Base-by-base conservation (phyloP, 1,139 yeast genomes). In the Geotrichum carabidarum region DNA sequence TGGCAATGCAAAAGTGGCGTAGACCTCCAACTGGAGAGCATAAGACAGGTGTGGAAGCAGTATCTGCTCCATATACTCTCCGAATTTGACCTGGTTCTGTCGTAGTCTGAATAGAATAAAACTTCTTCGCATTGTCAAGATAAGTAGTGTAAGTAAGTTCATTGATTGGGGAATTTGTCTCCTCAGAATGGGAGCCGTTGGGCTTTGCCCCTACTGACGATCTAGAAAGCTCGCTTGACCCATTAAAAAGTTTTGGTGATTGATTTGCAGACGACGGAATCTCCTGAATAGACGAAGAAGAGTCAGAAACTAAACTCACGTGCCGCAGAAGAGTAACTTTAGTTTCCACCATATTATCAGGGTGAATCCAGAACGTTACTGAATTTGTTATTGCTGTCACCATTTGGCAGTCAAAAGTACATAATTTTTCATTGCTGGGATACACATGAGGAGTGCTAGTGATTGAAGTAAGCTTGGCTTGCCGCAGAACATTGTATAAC, bases 1-100 rank as follows among this genome's bases (percentile, higher is more conserved):
- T 58, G 11, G 75, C 68, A 44, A 72, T 67, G 1, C 81, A 68
- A 52, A 76, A 73, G 58, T 78, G 78, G 42, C 82, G 71, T 34
- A 79, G 59, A 0, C 83, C 83, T 31, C 82, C 82, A 32, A 78
- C 71, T 0, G 82, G 81, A 14, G 80, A 71, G 35, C 78, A 67
- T 37, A 78, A 62, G 12, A 75, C 62, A 32, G 50, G 59, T 45
- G 58, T 48, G 41, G 51, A 32, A 56, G 54, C 48, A 22, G 32
- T 44, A 15, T 57, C 56, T 41, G 47, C 15, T 27, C 58, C 60
- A 34, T 53, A 55, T 37, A 62, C 66, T 64, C 66, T 65, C 22
- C 68, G 63, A 2, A 65, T 42, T 55, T 71, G 69, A 8, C 77
- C 77, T 0, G 78, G 78, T 48, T 73, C 77, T 3, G 67, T 37